Conservation (phyloP, 768 basidiomycete genomes). For the Hygrophorus russula region DNA sequence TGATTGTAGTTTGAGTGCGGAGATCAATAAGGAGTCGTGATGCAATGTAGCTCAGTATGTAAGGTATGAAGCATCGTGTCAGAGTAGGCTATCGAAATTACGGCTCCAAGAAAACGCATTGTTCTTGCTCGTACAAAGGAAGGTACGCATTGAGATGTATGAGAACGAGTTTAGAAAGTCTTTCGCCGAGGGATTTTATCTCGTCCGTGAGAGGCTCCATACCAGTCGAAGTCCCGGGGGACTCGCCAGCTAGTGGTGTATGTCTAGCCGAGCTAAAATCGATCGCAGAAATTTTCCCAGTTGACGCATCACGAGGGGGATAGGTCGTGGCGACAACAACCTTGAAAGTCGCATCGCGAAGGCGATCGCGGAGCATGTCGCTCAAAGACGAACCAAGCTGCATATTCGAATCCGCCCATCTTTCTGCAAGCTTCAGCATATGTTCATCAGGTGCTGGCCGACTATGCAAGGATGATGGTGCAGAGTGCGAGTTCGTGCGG, state of each 20-base stretch:
- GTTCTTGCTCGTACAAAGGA: slow-evolving; percentile 56
- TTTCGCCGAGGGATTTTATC: slow-evolving; percentile 55
- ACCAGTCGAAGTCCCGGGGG: slow-evolving; percentile 34
- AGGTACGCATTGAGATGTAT: slow-evolving; percentile 72
- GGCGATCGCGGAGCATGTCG: slow-evolving; percentile 46
- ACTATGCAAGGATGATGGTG: slow-evolving; percentile 13
- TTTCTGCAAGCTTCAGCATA: slow-evolving; percentile 48
- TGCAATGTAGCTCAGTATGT: no score
- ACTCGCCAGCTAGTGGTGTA: slow-evolving; percentile 2
- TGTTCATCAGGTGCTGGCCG: slow-evolving; percentile 35
- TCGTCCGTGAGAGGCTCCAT: slow-evolving; percentile 68
- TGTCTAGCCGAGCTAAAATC: slow-evolving; percentile 13
- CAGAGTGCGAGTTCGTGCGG: slow-evolving; percentile 10
- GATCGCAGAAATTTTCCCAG: slow-evolving; percentile 17
- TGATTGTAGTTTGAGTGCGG: no score
- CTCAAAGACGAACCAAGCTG: slow-evolving; percentile 47
- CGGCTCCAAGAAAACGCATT: slow-evolving; percentile 34
- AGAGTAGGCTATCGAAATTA: neutral
- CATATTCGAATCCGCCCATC: slow-evolving; percentile 65
- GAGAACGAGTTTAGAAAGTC: slow-evolving; percentile 58
- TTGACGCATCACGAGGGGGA: slow-evolving; percentile 29
- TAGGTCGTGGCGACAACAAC: slow-evolving; percentile 44
- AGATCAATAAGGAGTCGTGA: neutral
- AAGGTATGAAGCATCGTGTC: neutral
- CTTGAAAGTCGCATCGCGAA: slow-evolving; percentile 54